These are phyloP conservation scores for Pseudogymnoascus sp. DNA, from an alignment of 2,329 filamentous ascomycete genomes.

Conservation along the genomic window DNA sequence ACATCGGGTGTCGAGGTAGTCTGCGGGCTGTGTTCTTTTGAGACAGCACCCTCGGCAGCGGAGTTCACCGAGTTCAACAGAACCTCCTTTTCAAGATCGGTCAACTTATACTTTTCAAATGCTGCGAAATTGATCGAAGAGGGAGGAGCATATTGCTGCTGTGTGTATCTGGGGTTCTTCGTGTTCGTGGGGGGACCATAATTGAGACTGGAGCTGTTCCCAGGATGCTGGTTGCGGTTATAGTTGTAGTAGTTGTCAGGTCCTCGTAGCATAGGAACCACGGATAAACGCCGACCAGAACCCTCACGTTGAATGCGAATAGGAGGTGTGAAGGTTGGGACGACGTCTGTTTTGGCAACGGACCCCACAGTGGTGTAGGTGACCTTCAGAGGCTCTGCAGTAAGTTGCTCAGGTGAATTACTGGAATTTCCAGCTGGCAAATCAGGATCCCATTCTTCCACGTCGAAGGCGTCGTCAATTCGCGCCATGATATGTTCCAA, in stretches of 20 bases:
- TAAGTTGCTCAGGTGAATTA: slow-evolving; percentile 25
- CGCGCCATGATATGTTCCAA: slow-evolving; percentile 10
- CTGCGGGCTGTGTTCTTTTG: background rate
- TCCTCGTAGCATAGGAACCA: background rate
- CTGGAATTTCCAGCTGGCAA: slow-evolving; percentile 15
- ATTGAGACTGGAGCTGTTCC: background rate
- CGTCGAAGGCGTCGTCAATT: slow-evolving; percentile 25
- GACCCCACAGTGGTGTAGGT: slow-evolving; percentile 32
- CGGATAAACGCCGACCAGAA: slow-evolving; percentile 20
- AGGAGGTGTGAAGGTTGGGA: slow-evolving; percentile 27
- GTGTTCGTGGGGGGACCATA: background rate
- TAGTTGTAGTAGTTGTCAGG: background rate
- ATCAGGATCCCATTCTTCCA: slow-evolving; percentile 26
- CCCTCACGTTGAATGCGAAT: slow-evolving; percentile 31
- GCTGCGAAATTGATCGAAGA: slow-evolving; percentile 15
- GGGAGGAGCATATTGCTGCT: slow-evolving; percentile 10
- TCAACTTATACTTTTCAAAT: background rate
- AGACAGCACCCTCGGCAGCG: background rate
- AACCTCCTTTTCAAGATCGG: slow-evolving; percentile 10
- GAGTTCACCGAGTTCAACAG: background rate
- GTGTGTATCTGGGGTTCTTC: background rate
- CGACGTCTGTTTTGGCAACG: slow-evolving; percentile 25
- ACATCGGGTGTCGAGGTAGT: background rate
- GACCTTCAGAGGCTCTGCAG: slow-evolving; percentile 23
- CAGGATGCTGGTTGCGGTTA: background rate